A percentile compares a stretch with the other conserved stretches of the same genome.
These are phyloP conservation scores for Ophiostoma novo-ulmi DNA, from an alignment of 2,329 filamentous ascomycete species.

Conservation along the genomic window DNA sequence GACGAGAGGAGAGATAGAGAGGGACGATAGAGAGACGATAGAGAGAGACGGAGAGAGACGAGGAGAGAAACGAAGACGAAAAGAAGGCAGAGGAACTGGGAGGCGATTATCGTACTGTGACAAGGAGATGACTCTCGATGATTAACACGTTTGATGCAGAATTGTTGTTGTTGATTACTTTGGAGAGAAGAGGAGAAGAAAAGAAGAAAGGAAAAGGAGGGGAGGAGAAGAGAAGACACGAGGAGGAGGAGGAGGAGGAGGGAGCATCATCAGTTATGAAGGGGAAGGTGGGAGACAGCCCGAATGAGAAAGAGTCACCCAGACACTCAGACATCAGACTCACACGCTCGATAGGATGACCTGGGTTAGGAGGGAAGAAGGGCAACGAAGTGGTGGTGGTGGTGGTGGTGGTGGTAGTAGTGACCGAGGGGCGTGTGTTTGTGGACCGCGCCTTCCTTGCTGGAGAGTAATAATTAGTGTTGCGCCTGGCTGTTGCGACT, in stretches of 20 bases:
- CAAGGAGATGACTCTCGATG: conserved; percentile 51
- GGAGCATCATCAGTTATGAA: conserved; percentile 32
- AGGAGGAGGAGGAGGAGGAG: conserved; percentile 29
- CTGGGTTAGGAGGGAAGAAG: conserved; percentile 4
- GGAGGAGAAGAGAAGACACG: conserved; percentile 30
- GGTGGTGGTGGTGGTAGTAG: background rate
- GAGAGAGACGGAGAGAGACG: conserved; percentile 23
- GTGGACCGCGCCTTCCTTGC: conserved; percentile 11
- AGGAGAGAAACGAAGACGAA: conserved; percentile 15
- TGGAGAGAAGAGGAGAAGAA: conserved; percentile 32
- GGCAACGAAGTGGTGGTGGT: background rate
- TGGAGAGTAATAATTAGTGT: background rate
- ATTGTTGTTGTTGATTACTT: conserved; percentile 48
- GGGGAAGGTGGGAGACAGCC: conserved; percentile 14
- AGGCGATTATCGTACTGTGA: conserved; percentile 57
- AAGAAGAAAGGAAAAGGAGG: conserved; percentile 32
- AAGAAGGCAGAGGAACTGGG: conserved; percentile 42
- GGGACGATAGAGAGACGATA: conserved; percentile 26
- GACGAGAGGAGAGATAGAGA: conserved; percentile 23
- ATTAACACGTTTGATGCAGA: conserved; percentile 40
- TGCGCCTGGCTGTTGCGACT: conserved; percentile 14
- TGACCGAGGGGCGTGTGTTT: conserved; percentile 14
- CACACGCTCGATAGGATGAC: background rate
- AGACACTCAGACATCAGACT: background rate
- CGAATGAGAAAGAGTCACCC: conserved; percentile 15